Evolutionary conservation across 129 eudicot genomes (phyloP), one percentile per base, ranked within the genome.

Genomic region (Lactuca sativa): DNA sequence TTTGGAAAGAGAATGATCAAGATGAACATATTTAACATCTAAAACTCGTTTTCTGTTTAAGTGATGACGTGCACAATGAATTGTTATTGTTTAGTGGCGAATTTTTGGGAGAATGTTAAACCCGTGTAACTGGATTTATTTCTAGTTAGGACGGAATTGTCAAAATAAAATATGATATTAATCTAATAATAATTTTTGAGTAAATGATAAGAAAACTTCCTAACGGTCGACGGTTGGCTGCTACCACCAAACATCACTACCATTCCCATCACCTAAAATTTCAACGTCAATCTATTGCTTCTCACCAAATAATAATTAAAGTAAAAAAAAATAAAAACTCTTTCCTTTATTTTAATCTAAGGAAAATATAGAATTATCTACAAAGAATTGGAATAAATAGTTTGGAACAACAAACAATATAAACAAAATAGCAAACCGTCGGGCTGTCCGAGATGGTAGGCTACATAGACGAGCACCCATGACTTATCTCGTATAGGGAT

Each of bases 191-290:
- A 43, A 59, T 75, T 32, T 47, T 67, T 59, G 75, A 77, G 76
- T 69, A 62, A 55, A 40, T 11, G 2, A 53, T 14, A 77, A 31
- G 81, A 64, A 62, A 44, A 69, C 40, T 62, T 41, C 56, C 66
- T 71, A 77, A 77, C 81, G 59, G 76, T 77, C 76, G 65, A 53
- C 66, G 57, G 81, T 62, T 77, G 81, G 81, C 53, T 77, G 71
- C 76, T 69, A 69, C 81, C 78, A 74, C 72, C 76, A 0, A 69
- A 53, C 75, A 38, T 60, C 81, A 67, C 61, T 10, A 15, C 43
- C 6, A 13, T 66, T n/a, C 40, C 56, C 14, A 63, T 36, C 66
- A 8, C 25, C 16, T 32, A 40, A 9, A 17, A 9, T 65, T 55
- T 65, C 66, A 10, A 71, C n/a, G 49, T 71, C 75, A 59, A 71